Evolutionary conservation across 768 basidiomycete species (phyloP), one percentile per base, ranked within the genome.

Genomic region (Leucocoprinus leucothites): DNA sequence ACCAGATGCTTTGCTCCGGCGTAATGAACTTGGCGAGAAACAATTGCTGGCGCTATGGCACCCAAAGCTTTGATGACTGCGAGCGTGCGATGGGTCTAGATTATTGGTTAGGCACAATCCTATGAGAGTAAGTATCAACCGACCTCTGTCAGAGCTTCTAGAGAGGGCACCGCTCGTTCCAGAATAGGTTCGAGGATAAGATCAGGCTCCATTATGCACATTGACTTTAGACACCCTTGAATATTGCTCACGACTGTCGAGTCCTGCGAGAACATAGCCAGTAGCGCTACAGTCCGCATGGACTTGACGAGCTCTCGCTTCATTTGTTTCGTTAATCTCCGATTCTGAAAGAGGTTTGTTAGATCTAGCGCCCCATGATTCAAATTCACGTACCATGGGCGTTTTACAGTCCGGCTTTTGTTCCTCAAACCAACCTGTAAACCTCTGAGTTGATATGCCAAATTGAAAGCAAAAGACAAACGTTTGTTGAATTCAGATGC

Each of bases 221-320:
- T 84, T 16, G 86, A 89, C 69, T 91, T 91, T 59, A 95, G 71
- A 56, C 88, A 86, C 40, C 83, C 83, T 65, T 91, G 86, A 41
- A 92, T 86, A 60, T 92, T 89, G 14, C 77, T 69, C 25, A 89
- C 86, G 1, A 90, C 89, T 9, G 79, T 76, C 47, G 79, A 75
- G 64, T 93, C 90, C 65, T 89, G 88, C 8, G 89, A 91, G 73
- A 95, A 96, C 82, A 94, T 93, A 2, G 91, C 86, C n/a, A 94
- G 77, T 25, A 96, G 74, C 0, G 86, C 84, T 13, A 94, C 88
- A 0, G 92, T 94, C 56, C 91, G 74, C 35, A 94, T 73, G 21
- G 83, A 86, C 60, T 89, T 86, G 18, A 94, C 91, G 18, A 96
- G 82, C 64, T 95, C 91, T 47, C 86, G 80, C 64, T 82, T 88